A percentile compares a stretch with the other conserved stretches of the same genome.
These are phyloP conservation scores for Nigrograna mackinnonii DNA, from an alignment of 2,329 filamentous ascomycete genomes.

Conservation along the genomic window DNA sequence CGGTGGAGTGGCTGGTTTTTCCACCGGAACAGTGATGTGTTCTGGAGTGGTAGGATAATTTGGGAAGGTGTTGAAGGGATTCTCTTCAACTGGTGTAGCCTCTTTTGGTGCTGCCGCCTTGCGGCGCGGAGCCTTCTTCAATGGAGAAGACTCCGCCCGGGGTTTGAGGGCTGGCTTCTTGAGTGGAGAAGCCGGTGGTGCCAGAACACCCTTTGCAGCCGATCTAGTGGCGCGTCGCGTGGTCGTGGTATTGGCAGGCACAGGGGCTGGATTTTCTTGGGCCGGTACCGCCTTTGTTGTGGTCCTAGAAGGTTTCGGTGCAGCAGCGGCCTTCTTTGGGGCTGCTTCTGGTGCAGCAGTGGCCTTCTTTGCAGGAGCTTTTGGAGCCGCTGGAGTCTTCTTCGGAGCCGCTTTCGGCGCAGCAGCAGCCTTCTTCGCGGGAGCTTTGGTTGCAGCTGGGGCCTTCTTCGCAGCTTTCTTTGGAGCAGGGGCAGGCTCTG, in stretches of 20 bases:
- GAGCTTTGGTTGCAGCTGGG: not conserved
- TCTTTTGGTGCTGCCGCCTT: not conserved
- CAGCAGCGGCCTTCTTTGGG: not conserved
- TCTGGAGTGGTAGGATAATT: slow-evolving; percentile 1
- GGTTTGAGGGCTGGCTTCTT: not conserved
- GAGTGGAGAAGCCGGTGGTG: not conserved
- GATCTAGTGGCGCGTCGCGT: not conserved
- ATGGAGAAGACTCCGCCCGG: not conserved
- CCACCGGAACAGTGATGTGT: not conserved
- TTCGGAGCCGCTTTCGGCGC: not conserved
- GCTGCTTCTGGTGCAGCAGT: not conserved
- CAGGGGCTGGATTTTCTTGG: not conserved
- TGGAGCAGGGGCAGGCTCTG: slow-evolving; percentile 17
- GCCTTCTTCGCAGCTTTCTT: slow-evolving; percentile 14
- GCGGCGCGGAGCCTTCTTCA: not conserved
- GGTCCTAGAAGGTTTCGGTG: not conserved
- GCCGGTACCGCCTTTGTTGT: not conserved
- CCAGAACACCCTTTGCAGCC: not conserved
- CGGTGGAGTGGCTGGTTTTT: not conserved
- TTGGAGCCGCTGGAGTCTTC: not conserved
- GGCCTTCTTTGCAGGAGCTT: not conserved
- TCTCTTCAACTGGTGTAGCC: not conserved
- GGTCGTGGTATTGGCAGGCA: not conserved
- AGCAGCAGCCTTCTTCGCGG: not conserved
- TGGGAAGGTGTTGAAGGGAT: not conserved